A percentile compares a stretch with the other conserved stretches of the same genome.
These are phyloP conservation scores for Anthracocystis panici-leucophaei DNA, from an alignment of 1,284 basidiomycete species.

Conservation along the genomic window DNA sequence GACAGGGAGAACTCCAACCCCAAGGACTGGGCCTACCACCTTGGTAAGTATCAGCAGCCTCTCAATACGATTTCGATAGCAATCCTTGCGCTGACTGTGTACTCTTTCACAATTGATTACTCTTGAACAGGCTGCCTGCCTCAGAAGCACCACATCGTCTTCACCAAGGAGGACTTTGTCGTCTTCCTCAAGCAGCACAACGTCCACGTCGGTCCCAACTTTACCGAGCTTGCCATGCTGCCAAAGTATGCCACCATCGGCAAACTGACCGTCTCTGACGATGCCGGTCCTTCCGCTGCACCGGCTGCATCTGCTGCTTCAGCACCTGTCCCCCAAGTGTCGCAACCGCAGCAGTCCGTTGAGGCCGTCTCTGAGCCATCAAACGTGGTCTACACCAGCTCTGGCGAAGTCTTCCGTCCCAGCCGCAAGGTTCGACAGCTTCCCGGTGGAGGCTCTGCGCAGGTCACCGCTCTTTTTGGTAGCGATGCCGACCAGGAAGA, in stretches of 20 bases:
- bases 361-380: constrained; percentile 10
- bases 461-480: constrained; percentile 59
- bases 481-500: constrained; percentile 45
- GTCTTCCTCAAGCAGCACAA: constrained; percentile 62
- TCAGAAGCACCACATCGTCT: constrained; percentile 56
- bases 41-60: constrained; percentile 39
- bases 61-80: no score
- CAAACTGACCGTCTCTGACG: constrained; percentile 38
- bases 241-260: constrained; percentile 62
- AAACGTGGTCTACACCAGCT: constrained; percentile 54
- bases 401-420: constrained; percentile 59
- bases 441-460: constrained; percentile 54
- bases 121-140: constrained; percentile 41
- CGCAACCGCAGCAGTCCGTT: constrained; percentile 9
- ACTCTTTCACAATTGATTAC: no score
- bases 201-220: constrained; percentile 60
- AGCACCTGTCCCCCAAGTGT: constrained; percentile 2
- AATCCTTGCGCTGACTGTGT: not conserved
- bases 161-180: constrained; percentile 60
- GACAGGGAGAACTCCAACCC: constrained; percentile 55
- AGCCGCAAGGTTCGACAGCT: constrained; percentile 62
- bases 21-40: constrained; percentile 63
- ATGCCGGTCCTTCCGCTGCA: constrained; percentile 27
- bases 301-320: constrained; percentile 7
- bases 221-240: constrained; percentile 56